Conservation (phyloP, 768 basidiomycete species). For the Butyriboletus loyo region DNA sequence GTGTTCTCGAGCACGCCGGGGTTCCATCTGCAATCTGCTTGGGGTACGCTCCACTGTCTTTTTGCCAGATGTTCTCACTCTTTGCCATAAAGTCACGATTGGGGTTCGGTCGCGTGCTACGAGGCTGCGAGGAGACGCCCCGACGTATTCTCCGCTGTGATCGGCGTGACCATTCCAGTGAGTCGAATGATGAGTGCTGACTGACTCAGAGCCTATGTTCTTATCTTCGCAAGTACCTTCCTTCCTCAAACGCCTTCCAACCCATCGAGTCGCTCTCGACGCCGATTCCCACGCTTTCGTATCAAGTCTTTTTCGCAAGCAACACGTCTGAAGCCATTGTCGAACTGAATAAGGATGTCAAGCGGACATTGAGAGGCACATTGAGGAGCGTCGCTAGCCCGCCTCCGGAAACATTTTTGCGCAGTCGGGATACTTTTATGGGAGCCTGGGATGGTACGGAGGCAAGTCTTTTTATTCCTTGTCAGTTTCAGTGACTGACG, state of each 20-base stretch:
- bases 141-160: slow-evolving; percentile 56
- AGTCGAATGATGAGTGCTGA: slow-evolving; percentile 9
- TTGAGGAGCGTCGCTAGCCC: slow-evolving; percentile 51
- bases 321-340: slow-evolving; percentile 44
- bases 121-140: slow-evolving; percentile 68
- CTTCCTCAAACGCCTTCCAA: slow-evolving; percentile 45
- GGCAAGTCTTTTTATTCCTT: background rate
- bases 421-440: slow-evolving; percentile 46
- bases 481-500: background rate
- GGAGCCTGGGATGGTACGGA: slow-evolving; percentile 46
- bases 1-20: slow-evolving; percentile 53
- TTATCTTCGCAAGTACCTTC: slow-evolving; percentile 50
- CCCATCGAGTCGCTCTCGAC: slow-evolving; percentile 41
- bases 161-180: slow-evolving; percentile 62
- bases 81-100: slow-evolving; percentile 57
- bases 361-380: slow-evolving; percentile 55
- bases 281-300: slow-evolving; percentile 51
- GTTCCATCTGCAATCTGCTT: slow-evolving; percentile 54
- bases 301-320: slow-evolving; percentile 61
- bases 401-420: slow-evolving; percentile 55
- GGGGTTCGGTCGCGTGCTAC: slow-evolving; percentile 67
- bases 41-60: slow-evolving; percentile 42
- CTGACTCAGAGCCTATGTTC: background rate
- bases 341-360: slow-evolving; percentile 56
- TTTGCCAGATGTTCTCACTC: background rate